Percentiles rank a stretch among this genome's conserved stretches.
These are phyloP conservation scores for Argentina anserina DNA, from an alignment of 306 rosid species.

Conservation along the genomic window DNA sequence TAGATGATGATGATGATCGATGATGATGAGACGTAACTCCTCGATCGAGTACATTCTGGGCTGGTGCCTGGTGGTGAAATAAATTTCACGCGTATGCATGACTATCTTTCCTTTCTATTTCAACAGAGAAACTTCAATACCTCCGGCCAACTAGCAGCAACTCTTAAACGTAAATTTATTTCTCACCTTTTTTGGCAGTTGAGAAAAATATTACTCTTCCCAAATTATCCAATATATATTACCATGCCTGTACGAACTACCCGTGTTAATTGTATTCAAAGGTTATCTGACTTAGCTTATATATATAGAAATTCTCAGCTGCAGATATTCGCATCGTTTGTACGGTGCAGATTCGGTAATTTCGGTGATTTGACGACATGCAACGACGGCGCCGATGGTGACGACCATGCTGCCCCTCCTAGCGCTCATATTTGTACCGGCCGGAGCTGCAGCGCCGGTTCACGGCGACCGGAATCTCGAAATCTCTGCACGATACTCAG, in stretches of 20 bases:
- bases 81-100: background rate
- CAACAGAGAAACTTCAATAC: background rate
- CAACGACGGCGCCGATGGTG: too few species aligned
- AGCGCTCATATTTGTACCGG: too few species aligned
- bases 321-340: too few species aligned
- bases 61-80: background rate
- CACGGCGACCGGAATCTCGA: too few species aligned
- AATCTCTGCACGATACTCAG: too few species aligned
- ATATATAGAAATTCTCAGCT: too few species aligned
- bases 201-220: background rate
- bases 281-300: too few species aligned
- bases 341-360: too few species aligned
- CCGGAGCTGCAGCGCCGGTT: too few species aligned
- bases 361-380: too few species aligned
- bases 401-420: too few species aligned
- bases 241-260: background rate
- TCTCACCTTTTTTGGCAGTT: slow-evolving; percentile 6
- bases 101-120: background rate
- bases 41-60: background rate
- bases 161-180: slow-evolving; percentile 1
- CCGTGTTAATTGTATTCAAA: too few species aligned
- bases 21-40: background rate
- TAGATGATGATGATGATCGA: background rate
- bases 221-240: background rate
- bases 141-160: background rate